Evolutionary conservation across 116 monocot species (phyloP), one percentile per base, ranked within the genome.

Genomic region (Trichopus zeylanicus): DNA sequence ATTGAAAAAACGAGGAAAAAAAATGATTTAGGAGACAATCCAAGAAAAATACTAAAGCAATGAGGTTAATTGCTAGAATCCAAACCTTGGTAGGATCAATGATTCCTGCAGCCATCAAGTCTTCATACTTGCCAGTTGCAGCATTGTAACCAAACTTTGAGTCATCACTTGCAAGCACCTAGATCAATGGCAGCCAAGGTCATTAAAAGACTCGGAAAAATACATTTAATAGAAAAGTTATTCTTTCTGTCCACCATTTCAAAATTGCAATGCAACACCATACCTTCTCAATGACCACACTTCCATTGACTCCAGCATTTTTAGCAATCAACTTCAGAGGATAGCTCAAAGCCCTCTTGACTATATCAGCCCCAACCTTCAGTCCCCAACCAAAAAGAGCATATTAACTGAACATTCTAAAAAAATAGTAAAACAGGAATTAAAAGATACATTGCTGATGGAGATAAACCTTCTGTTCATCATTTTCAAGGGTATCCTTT

Each of bases 231-330:
- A 24, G 3, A 18, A 19, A 3, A 46, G 54, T 7, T 25, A 51
- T 53, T n/a, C 27, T 27, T 12, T n/a, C 46, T 33, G 29, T 1
- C 15, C 37, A 11, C 34, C n/a, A 48, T 23, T 26, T 15, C 5
- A 31, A 6, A 34, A 4, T 18, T 3, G 28, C n/a, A 30, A 3
- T 18, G 20, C 16, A 58, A 74, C 29, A 10, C 15, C 47, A 57
- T 57, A 93, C 92, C 82, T 88, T 93, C 73, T 88, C 93, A 18
- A 46, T 59, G 11, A 93, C 88, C 53, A 93, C 88, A 46, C 88
- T 88, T 56, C 93, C 93, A 71, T 93, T 88, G 31, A 85, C 85
- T 31, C 93, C 93, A 57, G 93, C 85, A 79, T 93, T 93, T 64
- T 93, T 88, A 1, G 93, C 93, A 73, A 93, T 93, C 67, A 85